Evolutionary conservation across 2,329 filamentous ascomycete species (phyloP), one percentile per base, ranked within the genome.

Genomic region (Trichoderma hamatum): DNA sequence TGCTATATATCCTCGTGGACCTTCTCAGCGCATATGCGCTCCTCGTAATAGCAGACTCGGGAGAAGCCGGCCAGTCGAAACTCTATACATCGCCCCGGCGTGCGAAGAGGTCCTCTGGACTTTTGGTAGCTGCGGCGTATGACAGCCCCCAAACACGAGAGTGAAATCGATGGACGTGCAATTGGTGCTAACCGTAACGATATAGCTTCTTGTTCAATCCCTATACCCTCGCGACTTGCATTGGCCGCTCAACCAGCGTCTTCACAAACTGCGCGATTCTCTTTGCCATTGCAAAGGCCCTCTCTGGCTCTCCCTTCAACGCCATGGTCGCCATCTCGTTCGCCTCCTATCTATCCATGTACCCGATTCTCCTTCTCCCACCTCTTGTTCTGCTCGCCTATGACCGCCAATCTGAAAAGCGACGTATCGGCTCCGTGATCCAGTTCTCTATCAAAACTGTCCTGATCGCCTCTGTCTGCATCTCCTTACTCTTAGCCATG

Each of bases 221-320:
- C 0, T 97, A 97, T 77, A 97, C 94, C 1, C 88, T 99, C 70
- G 89, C 94, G 55, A 94, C 94, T 21, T 98, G 95, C 78, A 86
- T 99, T 70, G 95, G 92, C 30, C 91, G 95, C 51, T 92, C 96
- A 1, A 97, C 95, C 0, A 92, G 89, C 71, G 89, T 95, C 69
- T 95, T 99, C 78, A 94, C 94, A 0, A 96, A 92, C 68, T 92
- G 92, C 77, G 94, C 94, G 74, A 92, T 97, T 73, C 88, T 98
- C 34, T 89, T 92, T 72, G 92, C 95, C 71, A 87, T 97, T 66
- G 87, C 92, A 19, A 93, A 92, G 78, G 95, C 95, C 54, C 89
- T 94, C 58, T 82, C 86, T 32, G 94, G 93, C 67, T 89, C 88
- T 61, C 88, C 86, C 32, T 82, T 93, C 73, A 92, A 90, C 71